Evolutionary conservation across 192 early-diverging fungal genomes (phyloP), one percentile per base, ranked within the genome.

Genomic region (Entomortierella parvispora): DNA sequence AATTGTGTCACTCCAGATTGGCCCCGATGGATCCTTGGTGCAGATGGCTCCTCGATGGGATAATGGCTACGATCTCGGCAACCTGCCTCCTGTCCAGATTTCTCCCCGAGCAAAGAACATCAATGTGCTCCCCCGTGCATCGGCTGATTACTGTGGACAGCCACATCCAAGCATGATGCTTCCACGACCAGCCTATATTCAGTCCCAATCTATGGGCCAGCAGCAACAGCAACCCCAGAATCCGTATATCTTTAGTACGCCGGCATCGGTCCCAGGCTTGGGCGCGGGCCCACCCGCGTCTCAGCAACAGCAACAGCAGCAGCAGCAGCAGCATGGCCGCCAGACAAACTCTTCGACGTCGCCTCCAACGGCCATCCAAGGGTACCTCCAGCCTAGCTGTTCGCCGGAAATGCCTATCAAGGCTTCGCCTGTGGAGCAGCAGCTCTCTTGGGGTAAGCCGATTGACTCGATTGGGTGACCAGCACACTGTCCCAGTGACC

Each of bases 391-490:
- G 64, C 28, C 67, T 1, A 77, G 74, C 60, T 57, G 60, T 48
- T 77, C 74, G 40, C 74, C 74, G 20, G 74, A 77, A 3, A 45
- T 77, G 61, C 60, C 74, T 8, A 77, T 77, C 54, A 77, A 77
- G 58, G 49, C 59, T 22, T 77, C 74, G 10, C 74, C 74, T 26
- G 49, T 77, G 0, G 74, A 77, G 25, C 67, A 64, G 14, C 62
- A 42, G 7, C 59, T 66, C 29, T 55, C 51, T 33, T 77, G 74
- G 72, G 59, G 72, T 76, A 61, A 55, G 60, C 52, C 7, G 37
- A 6, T 28, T 49, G 9, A 15, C 7, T 26, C 25, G n/a, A n/a
- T n/a, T n/a, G n/a, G n/a, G n/a, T n/a, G n/a, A n/a, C n/a, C n/a
- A n/a, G n/a, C n/a, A n/a, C n/a, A n/a, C n/a, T n/a, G n/a, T n/a